Evolutionary conservation across 306 rosid genomes (phyloP).

Genomic region (Fragaria iinumae): DNA sequence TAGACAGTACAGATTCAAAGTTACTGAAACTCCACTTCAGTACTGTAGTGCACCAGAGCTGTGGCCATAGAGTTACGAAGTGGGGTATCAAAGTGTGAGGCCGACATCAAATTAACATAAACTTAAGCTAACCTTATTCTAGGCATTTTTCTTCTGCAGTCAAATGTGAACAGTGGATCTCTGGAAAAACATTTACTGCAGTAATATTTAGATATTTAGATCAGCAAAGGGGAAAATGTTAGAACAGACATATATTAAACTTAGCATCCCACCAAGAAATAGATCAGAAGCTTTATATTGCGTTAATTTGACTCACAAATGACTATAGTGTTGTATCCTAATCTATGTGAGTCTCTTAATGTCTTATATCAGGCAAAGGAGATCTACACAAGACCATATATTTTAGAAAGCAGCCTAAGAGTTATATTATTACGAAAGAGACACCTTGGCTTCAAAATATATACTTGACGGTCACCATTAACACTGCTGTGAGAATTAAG

Average conservation of each 20-base stretch:
- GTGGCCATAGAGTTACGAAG: neutral
- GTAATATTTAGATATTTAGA: constrained; percentile 3
- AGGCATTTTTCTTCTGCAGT: neutral
- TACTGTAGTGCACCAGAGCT: neutral
- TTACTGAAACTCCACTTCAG: neutral
- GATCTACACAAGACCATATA: neutral
- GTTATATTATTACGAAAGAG: neutral
- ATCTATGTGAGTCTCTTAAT: neutral
- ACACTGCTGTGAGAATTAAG: neutral
- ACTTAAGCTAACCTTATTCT: neutral
- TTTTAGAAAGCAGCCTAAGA: neutral
- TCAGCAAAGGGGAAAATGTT: neutral
- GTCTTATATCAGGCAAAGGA: neutral
- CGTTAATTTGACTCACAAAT: neutral
- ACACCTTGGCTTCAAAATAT: neutral
- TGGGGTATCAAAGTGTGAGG: constrained; percentile 14
- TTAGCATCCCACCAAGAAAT: constrained; percentile 1
- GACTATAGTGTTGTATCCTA: neutral
- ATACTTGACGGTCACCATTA: neutral
- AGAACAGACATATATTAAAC: neutral
- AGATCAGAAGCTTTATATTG: neutral
- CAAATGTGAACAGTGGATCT: neutral
- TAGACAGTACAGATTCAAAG: constrained; percentile 13
- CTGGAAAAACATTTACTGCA: neutral
- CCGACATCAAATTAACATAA: neutral